Evolutionary conservation across 805 yeast genomes (phyloP), one percentile per base, ranked within the genome.

Genomic region (Teunomyces tritomae): DNA sequence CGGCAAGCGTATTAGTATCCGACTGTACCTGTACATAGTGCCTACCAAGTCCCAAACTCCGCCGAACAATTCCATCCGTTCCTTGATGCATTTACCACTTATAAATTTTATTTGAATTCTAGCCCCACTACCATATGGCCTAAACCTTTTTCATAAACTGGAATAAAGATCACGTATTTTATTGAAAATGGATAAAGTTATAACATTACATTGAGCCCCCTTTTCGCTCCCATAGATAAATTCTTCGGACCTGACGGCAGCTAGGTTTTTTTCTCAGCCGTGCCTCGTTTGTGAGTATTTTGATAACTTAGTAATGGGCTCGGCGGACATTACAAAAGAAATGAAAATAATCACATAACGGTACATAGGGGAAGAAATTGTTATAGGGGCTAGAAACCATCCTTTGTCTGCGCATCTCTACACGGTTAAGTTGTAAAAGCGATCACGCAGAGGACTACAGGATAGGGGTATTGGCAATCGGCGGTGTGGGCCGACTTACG

Each of bases 201-300:
- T 32, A 14, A 16, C n/a, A 5, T 16, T 14, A 16, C 17, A 32
- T 32, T 32, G 29, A n/a, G 29, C 29, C 40, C 16, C 27, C 28
- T n/a, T n/a, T 26, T 37, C 26, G 17, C 13, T 9, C 17, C n/a
- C 4, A 11, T 26, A 28, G 28, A 16, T 28, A 26, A 13, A n/a
- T 11, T 10, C 29, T 24, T 24, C 40, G 40, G 40, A 37, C 40
- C 40, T 26, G 17, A 20, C 40, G 40, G 40, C 40, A 37, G 40
- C 40, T 24, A 37, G 5, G 24, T 32, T 32, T 32, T 36, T 37
- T 5, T 20, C 26, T 37, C 40, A 37, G 40, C 40, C 40, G 40
- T 37, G 40, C 40, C 40, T 37, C 29, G 40, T 37, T 37, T 8
- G 34, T 14, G 8, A 8, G 34, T 32, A 13, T 37, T 37, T 37